A percentile compares a stretch with the other conserved stretches of the same genome.
Evolutionary conservation across 2,329 filamentous ascomycete genomes (phyloP).

Genomic region (Colletotrichum brevisporum): DNA sequence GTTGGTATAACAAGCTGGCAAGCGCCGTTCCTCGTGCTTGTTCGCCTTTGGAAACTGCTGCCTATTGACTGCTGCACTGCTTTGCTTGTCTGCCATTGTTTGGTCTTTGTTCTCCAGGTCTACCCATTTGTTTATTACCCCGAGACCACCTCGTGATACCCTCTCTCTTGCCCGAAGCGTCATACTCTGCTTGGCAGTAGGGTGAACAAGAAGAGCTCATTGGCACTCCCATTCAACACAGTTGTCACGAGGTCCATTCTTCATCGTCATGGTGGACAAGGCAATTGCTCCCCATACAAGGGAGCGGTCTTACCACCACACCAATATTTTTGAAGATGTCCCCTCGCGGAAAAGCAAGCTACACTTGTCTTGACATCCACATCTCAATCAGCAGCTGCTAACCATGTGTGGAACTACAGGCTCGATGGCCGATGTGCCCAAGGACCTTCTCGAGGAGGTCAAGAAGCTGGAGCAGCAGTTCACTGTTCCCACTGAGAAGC

Average conservation of each 20-base stretch:
- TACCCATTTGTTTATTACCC: slow-evolving; percentile 8
- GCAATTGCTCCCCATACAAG: slow-evolving; percentile 41
- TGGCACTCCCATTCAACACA: slow-evolving; percentile 15
- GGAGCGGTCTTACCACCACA: slow-evolving; percentile 40
- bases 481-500: slow-evolving; percentile 80
- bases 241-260: slow-evolving; percentile 4
- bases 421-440: slow-evolving; percentile 91
- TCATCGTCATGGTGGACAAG: slow-evolving; percentile 37
- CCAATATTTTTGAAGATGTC: slow-evolving; percentile 27
- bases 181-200: not conserved
- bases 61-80: slow-evolving; percentile 25
- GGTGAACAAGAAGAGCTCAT: slow-evolving; percentile 4
- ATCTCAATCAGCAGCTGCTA: slow-evolving; percentile 9
- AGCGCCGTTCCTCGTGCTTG: slow-evolving; percentile 25
- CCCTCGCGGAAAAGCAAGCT: slow-evolving; percentile 38
- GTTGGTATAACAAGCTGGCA: slow-evolving; percentile 38
- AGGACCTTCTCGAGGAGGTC: slow-evolving; percentile 85
- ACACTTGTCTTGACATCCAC: slow-evolving; percentile 2
- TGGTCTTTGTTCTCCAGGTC: slow-evolving; percentile 26
- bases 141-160: slow-evolving; percentile 23
- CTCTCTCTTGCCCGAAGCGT: not conserved
- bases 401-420: slow-evolving; percentile 64
- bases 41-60: slow-evolving; percentile 11
- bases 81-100: slow-evolving; percentile 26
- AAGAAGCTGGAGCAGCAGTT: slow-evolving; percentile 87